Evolutionary conservation across 352 stramenopile genomes (phyloP).

Genomic region (Halophytophthora polymorphica): DNA sequence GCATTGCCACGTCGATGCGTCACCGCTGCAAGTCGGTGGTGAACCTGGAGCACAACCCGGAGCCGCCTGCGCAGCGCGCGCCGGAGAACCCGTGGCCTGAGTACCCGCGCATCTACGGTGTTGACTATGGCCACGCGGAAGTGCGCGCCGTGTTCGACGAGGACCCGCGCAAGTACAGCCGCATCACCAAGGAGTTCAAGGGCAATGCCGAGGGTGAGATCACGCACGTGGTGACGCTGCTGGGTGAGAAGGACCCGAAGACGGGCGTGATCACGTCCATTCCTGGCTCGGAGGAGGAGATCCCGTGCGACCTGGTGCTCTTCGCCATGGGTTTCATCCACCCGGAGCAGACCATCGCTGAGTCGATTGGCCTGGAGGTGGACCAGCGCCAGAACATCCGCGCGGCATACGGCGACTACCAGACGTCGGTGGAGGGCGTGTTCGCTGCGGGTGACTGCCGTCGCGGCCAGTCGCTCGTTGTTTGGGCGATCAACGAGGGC

Average conservation of each 20-base stretch:
- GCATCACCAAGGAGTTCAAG: slow-evolving; percentile 76
- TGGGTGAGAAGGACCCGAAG: slow-evolving; percentile 52
- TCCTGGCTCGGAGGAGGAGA: slow-evolving; percentile 90
- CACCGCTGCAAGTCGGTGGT: slow-evolving; percentile 95
- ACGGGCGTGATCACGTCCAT: slow-evolving; percentile 73
- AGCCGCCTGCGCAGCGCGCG: slow-evolving; percentile 89
- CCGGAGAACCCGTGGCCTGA: slow-evolving; percentile 96
- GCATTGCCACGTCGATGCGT: slow-evolving; percentile 97
- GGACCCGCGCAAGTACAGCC: slow-evolving; percentile 85
- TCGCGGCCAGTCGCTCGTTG: slow-evolving; percentile 95
- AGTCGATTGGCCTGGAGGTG: slow-evolving; percentile 88
- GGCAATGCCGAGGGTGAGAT: slow-evolving; percentile 73
- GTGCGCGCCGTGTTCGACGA: slow-evolving; percentile 89
- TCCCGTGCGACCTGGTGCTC: slow-evolving; percentile 93
- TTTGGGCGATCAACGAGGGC: slow-evolving; percentile 98
- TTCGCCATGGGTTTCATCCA: slow-evolving; percentile 98
- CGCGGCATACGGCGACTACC: slow-evolving; percentile 92
- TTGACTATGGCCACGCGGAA: slow-evolving; percentile 98
- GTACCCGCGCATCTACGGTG: slow-evolving; percentile 96
- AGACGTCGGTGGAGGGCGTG: slow-evolving; percentile 93
- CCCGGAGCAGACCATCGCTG: slow-evolving; percentile 90
- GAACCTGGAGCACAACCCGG: slow-evolving; percentile 96
- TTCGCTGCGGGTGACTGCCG: slow-evolving; percentile 97
- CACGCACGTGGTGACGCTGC: slow-evolving; percentile 69
- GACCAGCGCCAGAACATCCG: slow-evolving; percentile 94